phyloP scores from a whole-genome alignment of 257 asterid genomes.

The Fraxinus excelsior region DNA sequence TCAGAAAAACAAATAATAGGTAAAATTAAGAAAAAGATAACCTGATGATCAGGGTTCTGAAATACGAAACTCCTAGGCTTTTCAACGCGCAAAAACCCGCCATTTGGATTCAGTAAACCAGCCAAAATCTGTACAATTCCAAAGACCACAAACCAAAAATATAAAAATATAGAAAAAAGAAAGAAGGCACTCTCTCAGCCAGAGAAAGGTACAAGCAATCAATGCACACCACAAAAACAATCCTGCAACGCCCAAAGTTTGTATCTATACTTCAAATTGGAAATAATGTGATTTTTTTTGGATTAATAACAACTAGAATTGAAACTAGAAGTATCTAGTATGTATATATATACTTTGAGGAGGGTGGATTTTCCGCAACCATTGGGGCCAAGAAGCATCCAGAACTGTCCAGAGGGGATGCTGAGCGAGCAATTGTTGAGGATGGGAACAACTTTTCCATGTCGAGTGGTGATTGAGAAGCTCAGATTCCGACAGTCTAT shows the following conservation, averaged over 20 bases:
- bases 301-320: neutral
- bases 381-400: slow-evolving; percentile 98
- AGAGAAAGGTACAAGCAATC: slow-evolving; percentile 1
- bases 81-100: slow-evolving; percentile 64
- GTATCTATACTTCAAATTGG: neutral
- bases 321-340: neutral
- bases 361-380: slow-evolving; percentile 98
- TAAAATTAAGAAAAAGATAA: slow-evolving; percentile 19
- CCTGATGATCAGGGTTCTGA: slow-evolving; percentile 99
- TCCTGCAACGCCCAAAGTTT: neutral
- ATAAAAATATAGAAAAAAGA: neutral
- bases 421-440: slow-evolving; percentile 72
- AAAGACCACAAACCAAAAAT: neutral
- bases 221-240: neutral
- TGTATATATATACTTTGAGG: slow-evolving; percentile 49
- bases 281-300: neutral
- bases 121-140: slow-evolving; percentile 69
- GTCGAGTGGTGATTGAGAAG: slow-evolving; percentile 51
- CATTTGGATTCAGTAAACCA: slow-evolving; percentile 74
- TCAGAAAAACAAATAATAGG: neutral
- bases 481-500: slow-evolving; percentile 65
- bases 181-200: neutral
- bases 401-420: slow-evolving; percentile 84
- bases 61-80: slow-evolving; percentile 91
- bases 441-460: slow-evolving; percentile 57